Conservation (phyloP, 202 grass and related monocot genomes). For the Sporobolus alterniflorus region DNA sequence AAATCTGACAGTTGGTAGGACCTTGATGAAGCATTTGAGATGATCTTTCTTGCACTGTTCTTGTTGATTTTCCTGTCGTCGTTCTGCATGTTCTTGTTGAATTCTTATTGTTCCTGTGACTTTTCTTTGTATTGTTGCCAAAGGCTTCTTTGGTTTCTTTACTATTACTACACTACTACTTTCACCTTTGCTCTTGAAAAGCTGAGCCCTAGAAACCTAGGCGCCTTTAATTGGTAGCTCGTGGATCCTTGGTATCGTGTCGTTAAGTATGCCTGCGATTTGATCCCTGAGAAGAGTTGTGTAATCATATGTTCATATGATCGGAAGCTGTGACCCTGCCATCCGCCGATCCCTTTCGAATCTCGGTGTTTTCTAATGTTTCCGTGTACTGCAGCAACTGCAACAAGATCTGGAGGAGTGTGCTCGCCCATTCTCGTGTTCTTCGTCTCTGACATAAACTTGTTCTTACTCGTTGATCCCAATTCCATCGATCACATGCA, state of each 20-base stretch:
- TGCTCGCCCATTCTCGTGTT: slow-evolving; percentile 36
- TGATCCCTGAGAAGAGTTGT: not conserved
- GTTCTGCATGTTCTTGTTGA: not conserved
- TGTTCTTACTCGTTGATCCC: slow-evolving; percentile 31
- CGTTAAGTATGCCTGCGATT: slow-evolving; percentile 24
- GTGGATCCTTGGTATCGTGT: slow-evolving; percentile 40
- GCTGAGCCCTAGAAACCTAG: slow-evolving; percentile 73
- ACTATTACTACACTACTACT: not conserved
- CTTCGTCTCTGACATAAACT: slow-evolving; percentile 26
- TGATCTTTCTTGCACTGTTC: slow-evolving; percentile 20
- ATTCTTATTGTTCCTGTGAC: not conserved
- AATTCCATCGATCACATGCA: not conserved
- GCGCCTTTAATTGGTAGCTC: slow-evolving; percentile 38
- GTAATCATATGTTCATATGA: slow-evolving; percentile 50
- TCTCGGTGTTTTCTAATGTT: slow-evolving; percentile 28
- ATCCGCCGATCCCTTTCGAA: slow-evolving; percentile 51
- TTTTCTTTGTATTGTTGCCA: not conserved
- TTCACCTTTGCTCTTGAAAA: slow-evolving; percentile 63
- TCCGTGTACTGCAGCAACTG: not conserved
- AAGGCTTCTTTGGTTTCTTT: slow-evolving; percentile 16
- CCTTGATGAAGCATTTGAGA: slow-evolving; percentile 31
- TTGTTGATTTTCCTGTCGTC: not conserved
- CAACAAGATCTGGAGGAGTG: not conserved
- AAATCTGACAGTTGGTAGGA: slow-evolving; percentile 47
- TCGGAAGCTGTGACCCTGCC: slow-evolving; percentile 29